phyloP scores from a whole-genome alignment of 768 basidiomycete species.

The Trametes cubensis region DNA sequence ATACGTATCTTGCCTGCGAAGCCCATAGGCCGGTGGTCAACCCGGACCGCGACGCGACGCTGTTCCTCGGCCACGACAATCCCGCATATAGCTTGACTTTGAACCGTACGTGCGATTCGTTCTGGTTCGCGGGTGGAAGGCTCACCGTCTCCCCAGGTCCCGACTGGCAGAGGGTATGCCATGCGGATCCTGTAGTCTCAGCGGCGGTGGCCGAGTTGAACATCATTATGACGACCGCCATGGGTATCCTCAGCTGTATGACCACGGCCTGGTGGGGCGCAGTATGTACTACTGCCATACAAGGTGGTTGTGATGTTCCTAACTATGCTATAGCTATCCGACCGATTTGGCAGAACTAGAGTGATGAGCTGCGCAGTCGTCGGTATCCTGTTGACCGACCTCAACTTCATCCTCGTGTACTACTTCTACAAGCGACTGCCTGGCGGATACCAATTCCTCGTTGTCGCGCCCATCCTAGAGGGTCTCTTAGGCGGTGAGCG shows the following conservation, averaged over 20 bases:
- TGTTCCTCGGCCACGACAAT: not conserved
- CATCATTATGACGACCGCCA: conserved; percentile 60
- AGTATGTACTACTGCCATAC: conserved; percentile 44
- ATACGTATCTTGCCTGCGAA: conserved; percentile 73
- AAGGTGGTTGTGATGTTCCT: not conserved
- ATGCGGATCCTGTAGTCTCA: conserved; percentile 70
- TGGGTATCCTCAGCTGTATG: conserved; percentile 75
- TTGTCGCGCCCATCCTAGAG: conserved; percentile 66
- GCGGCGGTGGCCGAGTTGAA: conserved; percentile 70
- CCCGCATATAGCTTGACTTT: conserved; percentile 1
- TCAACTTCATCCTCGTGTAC: conserved; percentile 68
- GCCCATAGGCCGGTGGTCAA: conserved; percentile 59
- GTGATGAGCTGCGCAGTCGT: conserved; percentile 63
- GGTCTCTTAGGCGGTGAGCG: conserved; percentile 71
- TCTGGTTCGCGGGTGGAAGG: no score
- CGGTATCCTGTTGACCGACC: conserved; percentile 64
- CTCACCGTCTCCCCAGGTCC: not conserved
- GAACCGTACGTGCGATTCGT: not conserved
- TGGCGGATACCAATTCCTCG: conserved; percentile 80
- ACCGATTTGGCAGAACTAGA: conserved; percentile 70
- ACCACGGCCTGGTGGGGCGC: conserved; percentile 89
- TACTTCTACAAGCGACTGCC: conserved; percentile 62
- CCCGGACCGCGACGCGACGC: conserved; percentile 20
- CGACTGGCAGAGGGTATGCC: conserved; percentile 42
- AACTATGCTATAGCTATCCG: conserved; percentile 56